Evolutionary conservation across 2,329 filamentous ascomycete genomes (phyloP).

Genomic region (Chaetomiaceae sp.): DNA sequence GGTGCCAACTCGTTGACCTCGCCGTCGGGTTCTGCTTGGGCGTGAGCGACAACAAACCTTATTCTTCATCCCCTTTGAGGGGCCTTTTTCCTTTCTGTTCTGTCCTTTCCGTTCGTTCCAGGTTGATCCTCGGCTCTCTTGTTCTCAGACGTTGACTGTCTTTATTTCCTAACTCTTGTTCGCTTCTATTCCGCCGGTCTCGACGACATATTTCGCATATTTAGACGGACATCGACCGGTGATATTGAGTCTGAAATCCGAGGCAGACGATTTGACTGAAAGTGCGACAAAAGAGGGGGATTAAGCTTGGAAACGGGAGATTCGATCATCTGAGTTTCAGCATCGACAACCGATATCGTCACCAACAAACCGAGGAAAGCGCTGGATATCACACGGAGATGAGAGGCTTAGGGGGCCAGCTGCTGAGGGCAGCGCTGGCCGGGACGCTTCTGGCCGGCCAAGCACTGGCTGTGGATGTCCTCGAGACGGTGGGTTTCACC

Average conservation of each 20-base stretch:
- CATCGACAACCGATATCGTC: neutral
- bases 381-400: constrained; percentile 2
- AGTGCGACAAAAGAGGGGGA: neutral
- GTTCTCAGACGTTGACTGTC: constrained; percentile 26
- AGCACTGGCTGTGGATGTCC: constrained; percentile 63
- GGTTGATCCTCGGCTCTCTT: constrained; percentile 56
- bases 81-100: constrained; percentile 23
- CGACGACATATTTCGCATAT: constrained; percentile 15
- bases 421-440: constrained; percentile 22
- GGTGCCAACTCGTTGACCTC: constrained; percentile 14
- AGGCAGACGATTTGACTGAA: neutral
- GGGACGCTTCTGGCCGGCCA: constrained; percentile 28
- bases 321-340: neutral
- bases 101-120: constrained; percentile 45
- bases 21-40: neutral
- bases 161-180: constrained; percentile 20
- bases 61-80: constrained; percentile 15
- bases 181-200: constrained; percentile 21
- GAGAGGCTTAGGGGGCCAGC: constrained; percentile 5
- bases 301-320: neutral
- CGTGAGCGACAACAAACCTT: constrained; percentile 9
- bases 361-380: neutral
- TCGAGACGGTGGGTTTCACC: constrained; percentile 76
- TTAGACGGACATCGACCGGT: neutral
- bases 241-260: neutral